Evolutionary conservation across 2,329 filamentous ascomycete species (phyloP).

Genomic region (Pseudocercospora crystallina): DNA sequence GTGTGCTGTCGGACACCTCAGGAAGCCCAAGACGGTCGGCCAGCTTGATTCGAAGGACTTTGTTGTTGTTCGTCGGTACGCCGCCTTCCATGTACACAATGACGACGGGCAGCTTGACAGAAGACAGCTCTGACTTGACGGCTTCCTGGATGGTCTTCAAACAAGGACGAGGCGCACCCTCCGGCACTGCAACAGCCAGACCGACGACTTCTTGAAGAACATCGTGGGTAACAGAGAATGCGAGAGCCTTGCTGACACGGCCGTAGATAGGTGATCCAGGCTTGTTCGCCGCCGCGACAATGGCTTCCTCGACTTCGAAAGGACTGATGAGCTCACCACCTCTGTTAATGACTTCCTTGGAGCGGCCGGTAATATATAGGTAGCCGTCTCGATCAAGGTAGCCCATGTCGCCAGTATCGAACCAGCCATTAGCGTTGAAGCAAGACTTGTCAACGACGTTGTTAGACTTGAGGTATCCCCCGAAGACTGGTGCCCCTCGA

Average conservation of each 20-base stretch:
- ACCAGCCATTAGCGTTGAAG: conserved; percentile 54
- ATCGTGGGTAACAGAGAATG: conserved; percentile 55
- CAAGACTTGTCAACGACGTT: conserved; percentile 46
- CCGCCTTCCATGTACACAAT: conserved; percentile 57
- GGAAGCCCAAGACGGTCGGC: conserved; percentile 50
- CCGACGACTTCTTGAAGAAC: conserved; percentile 59
- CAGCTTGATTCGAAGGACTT: conserved; percentile 56
- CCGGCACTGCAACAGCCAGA: conserved; percentile 52
- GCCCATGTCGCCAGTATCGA: conserved; percentile 57
- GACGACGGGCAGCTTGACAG: conserved; percentile 54
- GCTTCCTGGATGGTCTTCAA: conserved; percentile 51
- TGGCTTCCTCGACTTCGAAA: conserved; percentile 59
- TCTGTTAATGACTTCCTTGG: conserved; percentile 59
- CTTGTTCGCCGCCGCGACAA: conserved; percentile 49
- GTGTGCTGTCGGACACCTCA: conserved; percentile 47
- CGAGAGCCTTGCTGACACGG: conserved; percentile 51
- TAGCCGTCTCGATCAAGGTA: conserved; percentile 54
- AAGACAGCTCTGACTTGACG: conserved; percentile 50
- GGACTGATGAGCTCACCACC: conserved; percentile 61
- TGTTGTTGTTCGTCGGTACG: conserved; percentile 59
- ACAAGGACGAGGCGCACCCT: conserved; percentile 46
- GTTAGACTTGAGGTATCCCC: conserved; percentile 50
- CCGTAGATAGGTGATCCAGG: conserved; percentile 47
- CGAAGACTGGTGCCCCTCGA: conserved; percentile 53
- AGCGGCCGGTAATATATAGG: conserved; percentile 56